phyloP scores from a whole-genome alignment of 2,329 filamentous ascomycete genomes.

The Hawksworthiomyces lignivorus region DNA sequence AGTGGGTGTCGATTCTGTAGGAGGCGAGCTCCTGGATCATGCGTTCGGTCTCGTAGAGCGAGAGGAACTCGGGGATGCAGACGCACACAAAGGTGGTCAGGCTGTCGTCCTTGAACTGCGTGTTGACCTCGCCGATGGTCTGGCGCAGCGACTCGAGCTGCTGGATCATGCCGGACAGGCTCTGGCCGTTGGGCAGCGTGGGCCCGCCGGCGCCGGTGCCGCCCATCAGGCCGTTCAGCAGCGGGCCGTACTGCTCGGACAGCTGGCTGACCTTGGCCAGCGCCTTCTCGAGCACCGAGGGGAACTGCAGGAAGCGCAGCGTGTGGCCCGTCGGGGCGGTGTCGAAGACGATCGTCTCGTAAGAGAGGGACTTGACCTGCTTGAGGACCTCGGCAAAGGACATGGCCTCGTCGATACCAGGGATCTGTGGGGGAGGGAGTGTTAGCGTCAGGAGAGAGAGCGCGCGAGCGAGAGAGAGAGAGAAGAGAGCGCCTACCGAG shows the following conservation, averaged over 20 bases:
- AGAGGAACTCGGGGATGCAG: slow-evolving; percentile 95
- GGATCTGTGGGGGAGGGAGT: slow-evolving; percentile 74
- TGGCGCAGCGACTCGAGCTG: slow-evolving; percentile 91
- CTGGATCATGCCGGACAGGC: slow-evolving; percentile 81
- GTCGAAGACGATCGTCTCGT: slow-evolving; percentile 99
- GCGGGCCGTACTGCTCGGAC: slow-evolving; percentile 87
- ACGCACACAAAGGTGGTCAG: slow-evolving; percentile 97
- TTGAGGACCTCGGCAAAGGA: slow-evolving; percentile 98
- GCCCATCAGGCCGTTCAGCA: slow-evolving; percentile 89
- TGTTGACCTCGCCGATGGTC: slow-evolving; percentile 92
- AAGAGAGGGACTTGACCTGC: slow-evolving; percentile 97
- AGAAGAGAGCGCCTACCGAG: slow-evolving; percentile 53
- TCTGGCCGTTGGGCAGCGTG: slow-evolving; percentile 80
- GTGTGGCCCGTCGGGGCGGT: slow-evolving; percentile 97
- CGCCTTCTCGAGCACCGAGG: slow-evolving; percentile 94
- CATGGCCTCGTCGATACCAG: slow-evolving; percentile 98
- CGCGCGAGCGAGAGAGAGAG: not conserved
- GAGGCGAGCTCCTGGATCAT: slow-evolving; percentile 97
- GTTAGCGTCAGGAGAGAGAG: not conserved
- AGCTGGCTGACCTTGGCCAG: slow-evolving; percentile 95
- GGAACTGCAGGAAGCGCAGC: slow-evolving; percentile 96
- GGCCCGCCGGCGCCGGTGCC: slow-evolving; percentile 42
- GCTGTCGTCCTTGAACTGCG: slow-evolving; percentile 94
- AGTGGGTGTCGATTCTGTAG: slow-evolving; percentile 93
- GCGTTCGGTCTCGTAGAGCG: slow-evolving; percentile 94